phyloP scores from a whole-genome alignment of 2,329 filamentous ascomycete genomes.

The Trichophyton simii region DNA sequence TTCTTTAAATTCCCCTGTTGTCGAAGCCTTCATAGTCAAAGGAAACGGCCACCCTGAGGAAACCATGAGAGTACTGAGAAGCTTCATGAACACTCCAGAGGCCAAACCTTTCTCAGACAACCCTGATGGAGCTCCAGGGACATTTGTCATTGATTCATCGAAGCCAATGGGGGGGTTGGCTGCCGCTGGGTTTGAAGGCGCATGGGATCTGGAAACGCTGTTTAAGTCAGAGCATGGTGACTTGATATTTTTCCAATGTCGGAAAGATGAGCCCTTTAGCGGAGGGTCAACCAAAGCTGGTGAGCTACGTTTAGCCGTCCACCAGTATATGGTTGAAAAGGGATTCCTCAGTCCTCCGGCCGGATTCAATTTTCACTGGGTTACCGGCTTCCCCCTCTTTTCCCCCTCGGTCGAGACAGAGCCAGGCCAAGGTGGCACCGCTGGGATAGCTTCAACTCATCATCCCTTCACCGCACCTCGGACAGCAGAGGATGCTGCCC shows the following conservation, averaged over 20 bases:
- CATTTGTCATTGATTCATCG: slow-evolving; percentile 61
- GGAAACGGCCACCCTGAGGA: slow-evolving; percentile 36
- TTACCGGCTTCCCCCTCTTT: slow-evolving; percentile 86
- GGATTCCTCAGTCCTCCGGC: slow-evolving; percentile 41
- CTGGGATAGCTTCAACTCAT: slow-evolving; percentile 77
- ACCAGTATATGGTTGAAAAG: slow-evolving; percentile 54
- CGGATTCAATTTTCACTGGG: slow-evolving; percentile 65
- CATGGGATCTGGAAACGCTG: slow-evolving; percentile 43
- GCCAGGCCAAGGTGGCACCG: slow-evolving; percentile 67
- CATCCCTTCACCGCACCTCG: slow-evolving; percentile 92
- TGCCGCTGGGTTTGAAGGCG: slow-evolving; percentile 61
- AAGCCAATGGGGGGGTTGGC: slow-evolving; percentile 67
- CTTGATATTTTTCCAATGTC: slow-evolving; percentile 68
- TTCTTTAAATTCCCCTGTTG: slow-evolving; percentile 50
- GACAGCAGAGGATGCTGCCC: slow-evolving; percentile 55
- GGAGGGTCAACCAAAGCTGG: slow-evolving; percentile 66
- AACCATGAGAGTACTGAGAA: slow-evolving; percentile 49
- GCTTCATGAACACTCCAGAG: slow-evolving; percentile 58
- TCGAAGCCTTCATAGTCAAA: slow-evolving; percentile 61
- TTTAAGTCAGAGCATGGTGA: slow-evolving; percentile 57
- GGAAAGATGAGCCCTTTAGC: slow-evolving; percentile 49
- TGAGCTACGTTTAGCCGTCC: slow-evolving; percentile 56
- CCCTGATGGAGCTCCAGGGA: slow-evolving; percentile 62
- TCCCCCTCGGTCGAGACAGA: slow-evolving; percentile 53
- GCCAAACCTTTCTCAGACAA: slow-evolving; percentile 51